Evolutionary conservation across 352 stramenopile genomes (phyloP), one percentile per base, ranked within the genome.

Genomic region (Phytophthora megakarya): DNA sequence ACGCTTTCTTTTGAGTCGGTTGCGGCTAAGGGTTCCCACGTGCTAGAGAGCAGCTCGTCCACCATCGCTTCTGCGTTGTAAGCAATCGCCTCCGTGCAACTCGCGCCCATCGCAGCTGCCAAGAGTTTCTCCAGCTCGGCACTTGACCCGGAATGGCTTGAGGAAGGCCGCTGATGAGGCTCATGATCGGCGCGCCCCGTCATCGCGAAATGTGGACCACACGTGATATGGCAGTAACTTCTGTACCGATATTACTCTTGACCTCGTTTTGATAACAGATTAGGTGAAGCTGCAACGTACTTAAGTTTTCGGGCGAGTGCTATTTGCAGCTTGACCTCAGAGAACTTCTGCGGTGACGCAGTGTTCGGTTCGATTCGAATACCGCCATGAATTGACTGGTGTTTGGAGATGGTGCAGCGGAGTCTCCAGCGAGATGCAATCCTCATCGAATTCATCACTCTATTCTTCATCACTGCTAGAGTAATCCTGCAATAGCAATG

Each of bases 61-160:
- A 94, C 76, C 86, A 94, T 92, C 48, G 70, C 71, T 44, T 92
- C 86, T 6, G 78, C 78, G 26, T 88, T 72, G 64, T 89, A 94
- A 12, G 21, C 33, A 1, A 48, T 59, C 21, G 18, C 19, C 3
- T 26, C 10, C 22, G 58, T 9, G 25, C 22, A 32, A 15, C 15
- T 64, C 3, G n/a, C 32, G 26, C 45, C 46, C 10, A 21, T 43
- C 5, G 35, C 42, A 23, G 37, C 30, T 15, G 39, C 64, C 15
- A 91, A 54, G 6, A 91, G 76, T 61, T 81, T 88, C 43, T 89
- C 80, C 22, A 91, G 70, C 74, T 91, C 74, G 8, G 63, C 65
- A 38, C 80, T 91, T 50, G 71, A 67, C 2, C 60, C 72, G 9
- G 49, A 30, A 18, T n/a, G 15, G 4, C 15, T n/a, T 26, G 21